A percentile compares a stretch with the other conserved stretches of the same genome.
Conservation (phyloP, 805 yeast species). For the Lipomyces orientalis region DNA sequence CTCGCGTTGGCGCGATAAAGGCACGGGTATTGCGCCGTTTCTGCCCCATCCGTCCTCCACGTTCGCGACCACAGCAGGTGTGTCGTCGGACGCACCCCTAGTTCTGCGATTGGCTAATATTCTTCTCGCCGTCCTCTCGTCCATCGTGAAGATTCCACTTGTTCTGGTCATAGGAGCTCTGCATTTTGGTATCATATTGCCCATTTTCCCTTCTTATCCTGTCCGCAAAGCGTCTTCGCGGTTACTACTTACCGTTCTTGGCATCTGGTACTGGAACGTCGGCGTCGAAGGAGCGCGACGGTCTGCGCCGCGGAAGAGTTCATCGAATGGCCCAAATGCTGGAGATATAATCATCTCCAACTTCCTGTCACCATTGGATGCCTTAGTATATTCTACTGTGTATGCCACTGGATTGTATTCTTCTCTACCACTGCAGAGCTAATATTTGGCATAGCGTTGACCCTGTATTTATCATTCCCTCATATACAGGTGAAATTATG, state of each 20-base stretch:
- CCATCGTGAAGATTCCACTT: conserved; percentile 25
- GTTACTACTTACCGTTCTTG: conserved; percentile 40
- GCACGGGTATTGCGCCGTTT: conserved; percentile 93
- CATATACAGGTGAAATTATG: conserved; percentile 45
- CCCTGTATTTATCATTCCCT: conserved; percentile 51
- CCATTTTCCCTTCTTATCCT: not conserved
- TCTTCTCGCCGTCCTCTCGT: conserved; percentile 45
- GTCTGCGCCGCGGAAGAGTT: conserved; percentile 48
- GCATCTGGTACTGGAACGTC: conserved; percentile 43
- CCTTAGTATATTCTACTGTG: conserved; percentile 47
- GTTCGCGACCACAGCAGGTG: conserved; percentile 16
- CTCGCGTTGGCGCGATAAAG: conserved; percentile 83
- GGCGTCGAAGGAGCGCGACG: conserved; percentile 58
- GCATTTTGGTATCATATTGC: conserved; percentile 3
- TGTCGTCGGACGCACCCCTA: conserved; percentile 33
- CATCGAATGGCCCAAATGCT: conserved; percentile 46
- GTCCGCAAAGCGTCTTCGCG: not conserved
- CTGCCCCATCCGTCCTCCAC: conserved; percentile 54
- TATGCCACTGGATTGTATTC: conserved; percentile 14
- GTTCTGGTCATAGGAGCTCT: conserved; percentile 5
- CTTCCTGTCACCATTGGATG: conserved; percentile 64
- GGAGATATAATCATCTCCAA: conserved; percentile 64
- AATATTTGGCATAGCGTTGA: conserved; percentile 42
- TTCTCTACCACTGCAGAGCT: not conserved
- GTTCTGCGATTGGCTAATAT: conserved; percentile 32